phyloP scores from a whole-genome alignment of 2,329 filamentous ascomycete genomes.

The Hymenotorrendiella dingleyae region DNA sequence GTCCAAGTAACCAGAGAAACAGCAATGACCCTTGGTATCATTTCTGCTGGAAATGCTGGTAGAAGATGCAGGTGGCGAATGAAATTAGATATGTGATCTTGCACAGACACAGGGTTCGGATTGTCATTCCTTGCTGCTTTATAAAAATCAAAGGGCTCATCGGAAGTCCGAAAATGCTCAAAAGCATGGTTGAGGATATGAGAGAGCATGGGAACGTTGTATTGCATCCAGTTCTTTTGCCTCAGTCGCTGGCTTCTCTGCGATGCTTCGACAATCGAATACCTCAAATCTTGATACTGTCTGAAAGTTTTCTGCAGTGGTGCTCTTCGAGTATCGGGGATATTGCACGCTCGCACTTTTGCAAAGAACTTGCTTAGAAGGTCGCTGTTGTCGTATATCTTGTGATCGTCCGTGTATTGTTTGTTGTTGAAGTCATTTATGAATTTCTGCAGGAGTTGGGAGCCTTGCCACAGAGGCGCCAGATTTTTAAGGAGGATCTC shows the following conservation, averaged over 20 bases:
- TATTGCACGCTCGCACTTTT: slow-evolving; percentile 16
- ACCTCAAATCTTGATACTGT: slow-evolving; percentile 12
- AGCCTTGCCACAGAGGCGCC: slow-evolving; percentile 4
- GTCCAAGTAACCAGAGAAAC: slow-evolving; percentile 3
- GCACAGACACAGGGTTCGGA: slow-evolving; percentile 12
- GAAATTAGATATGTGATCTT: slow-evolving; percentile 18
- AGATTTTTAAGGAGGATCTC: slow-evolving; percentile 8
- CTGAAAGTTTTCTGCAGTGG: slow-evolving; percentile 8
- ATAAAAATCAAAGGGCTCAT: slow-evolving; percentile 19
- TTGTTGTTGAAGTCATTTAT: slow-evolving; percentile 8
- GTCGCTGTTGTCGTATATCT: slow-evolving; percentile 13
- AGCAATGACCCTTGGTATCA: slow-evolving; percentile 3
- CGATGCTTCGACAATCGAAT: slow-evolving; percentile 11
- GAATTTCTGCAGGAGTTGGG: slow-evolving; percentile 5
- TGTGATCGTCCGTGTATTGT: slow-evolving; percentile 3
- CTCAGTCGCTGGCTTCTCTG: slow-evolving; percentile 9
- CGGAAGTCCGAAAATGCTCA: slow-evolving; percentile 16
- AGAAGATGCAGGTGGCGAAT: slow-evolving; percentile 8
- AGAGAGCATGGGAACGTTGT: slow-evolving; percentile 15
- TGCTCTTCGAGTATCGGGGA: slow-evolving; percentile 11
- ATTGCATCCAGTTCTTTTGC: slow-evolving; percentile 10
- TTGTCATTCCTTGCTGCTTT: slow-evolving; percentile 15
- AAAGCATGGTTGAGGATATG: slow-evolving; percentile 18
- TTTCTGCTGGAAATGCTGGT: neutral
- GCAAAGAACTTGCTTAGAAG: slow-evolving; percentile 16